Conservation (phyloP, 2,329 filamentous ascomycete species). For the Cryoendolithus antarcticus region DNA sequence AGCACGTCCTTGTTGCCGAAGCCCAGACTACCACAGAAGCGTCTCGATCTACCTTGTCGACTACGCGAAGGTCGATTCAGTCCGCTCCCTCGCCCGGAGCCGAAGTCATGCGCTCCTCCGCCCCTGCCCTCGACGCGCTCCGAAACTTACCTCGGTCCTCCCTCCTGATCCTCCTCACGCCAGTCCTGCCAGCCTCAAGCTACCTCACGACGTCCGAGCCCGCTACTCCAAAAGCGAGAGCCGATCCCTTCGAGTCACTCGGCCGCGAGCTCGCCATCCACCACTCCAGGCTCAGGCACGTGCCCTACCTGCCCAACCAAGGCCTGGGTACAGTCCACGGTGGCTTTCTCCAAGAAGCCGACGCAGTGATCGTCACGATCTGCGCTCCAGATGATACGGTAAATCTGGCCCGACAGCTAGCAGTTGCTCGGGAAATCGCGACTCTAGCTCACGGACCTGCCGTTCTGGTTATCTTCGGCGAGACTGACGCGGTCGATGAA, state of each 20-base stretch:
- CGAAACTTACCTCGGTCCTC: constrained; percentile 26
- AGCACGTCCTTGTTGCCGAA: constrained; percentile 6
- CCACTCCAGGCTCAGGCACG: constrained; percentile 53
- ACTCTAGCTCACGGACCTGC: too few species aligned
- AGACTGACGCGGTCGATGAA: too few species aligned
- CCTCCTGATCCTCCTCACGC: constrained; percentile 34
- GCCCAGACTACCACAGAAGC: not conserved
- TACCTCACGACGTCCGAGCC: constrained; percentile 9
- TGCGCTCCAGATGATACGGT: not conserved
- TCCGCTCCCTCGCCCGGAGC: constrained; percentile 1
- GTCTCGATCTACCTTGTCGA: not conserved
- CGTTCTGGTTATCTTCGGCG: too few species aligned
- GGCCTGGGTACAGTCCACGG: constrained; percentile 54
- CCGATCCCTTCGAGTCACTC: constrained; percentile 61
- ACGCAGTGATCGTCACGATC: constrained; percentile 49
- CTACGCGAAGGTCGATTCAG: not conserved
- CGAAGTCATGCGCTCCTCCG: constrained; percentile 4
- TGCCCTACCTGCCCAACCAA: constrained; percentile 53
- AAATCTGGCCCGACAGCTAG: too few species aligned
- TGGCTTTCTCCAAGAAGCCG: constrained; percentile 49
- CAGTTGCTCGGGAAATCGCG: too few species aligned
- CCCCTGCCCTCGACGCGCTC: constrained; percentile 12
- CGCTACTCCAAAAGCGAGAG: constrained; percentile 25
- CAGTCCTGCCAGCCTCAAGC: constrained; percentile 13
- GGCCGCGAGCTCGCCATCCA: constrained; percentile 50